phyloP scores from a whole-genome alignment of 371 early-diverging fungal species.

The Mortierella sp. region DNA sequence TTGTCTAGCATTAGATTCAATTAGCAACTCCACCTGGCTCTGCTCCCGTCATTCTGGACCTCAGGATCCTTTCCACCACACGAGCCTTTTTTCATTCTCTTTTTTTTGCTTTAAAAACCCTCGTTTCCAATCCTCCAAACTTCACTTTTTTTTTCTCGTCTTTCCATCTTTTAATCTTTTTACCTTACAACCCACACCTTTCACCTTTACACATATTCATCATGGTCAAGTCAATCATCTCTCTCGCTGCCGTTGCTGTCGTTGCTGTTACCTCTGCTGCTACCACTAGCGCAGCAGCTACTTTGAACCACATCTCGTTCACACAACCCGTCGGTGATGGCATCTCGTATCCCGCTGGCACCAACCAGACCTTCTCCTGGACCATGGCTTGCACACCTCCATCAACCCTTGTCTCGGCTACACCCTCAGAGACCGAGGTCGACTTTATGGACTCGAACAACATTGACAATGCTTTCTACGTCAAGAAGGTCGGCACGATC shows the following conservation, averaged over 20 bases:
- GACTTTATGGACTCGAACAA: conserved; percentile 58
- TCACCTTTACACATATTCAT: background rate
- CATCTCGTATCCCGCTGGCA: conserved; percentile 46
- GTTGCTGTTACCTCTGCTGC: conserved; percentile 1
- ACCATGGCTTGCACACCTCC: conserved; percentile 42
- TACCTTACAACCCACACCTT: background rate
- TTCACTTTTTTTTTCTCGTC: background rate
- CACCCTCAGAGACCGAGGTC: conserved; percentile 48
- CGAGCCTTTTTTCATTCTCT: background rate
- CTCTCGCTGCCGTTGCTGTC: conserved; percentile 15
- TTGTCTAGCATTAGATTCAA: background rate
- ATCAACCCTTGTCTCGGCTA: conserved; percentile 37
- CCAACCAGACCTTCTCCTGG: conserved; percentile 56
- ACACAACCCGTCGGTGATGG: conserved; percentile 55
- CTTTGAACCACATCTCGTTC: conserved; percentile 49
- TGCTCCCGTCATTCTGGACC: background rate
- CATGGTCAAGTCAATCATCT: conserved; percentile 25
- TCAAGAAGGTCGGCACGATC: conserved; percentile 56
- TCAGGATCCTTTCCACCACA: background rate
- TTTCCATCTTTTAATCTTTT: background rate
- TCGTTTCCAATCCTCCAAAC: background rate
- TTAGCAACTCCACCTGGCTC: background rate
- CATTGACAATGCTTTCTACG: conserved; percentile 53
- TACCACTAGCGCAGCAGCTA: background rate
- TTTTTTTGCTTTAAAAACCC: conserved; percentile 6